A percentile compares a stretch with the other conserved stretches of the same genome.
phyloP scores from a whole-genome alignment of 805 yeast species.

The Cyberlindnera maclurae region DNA sequence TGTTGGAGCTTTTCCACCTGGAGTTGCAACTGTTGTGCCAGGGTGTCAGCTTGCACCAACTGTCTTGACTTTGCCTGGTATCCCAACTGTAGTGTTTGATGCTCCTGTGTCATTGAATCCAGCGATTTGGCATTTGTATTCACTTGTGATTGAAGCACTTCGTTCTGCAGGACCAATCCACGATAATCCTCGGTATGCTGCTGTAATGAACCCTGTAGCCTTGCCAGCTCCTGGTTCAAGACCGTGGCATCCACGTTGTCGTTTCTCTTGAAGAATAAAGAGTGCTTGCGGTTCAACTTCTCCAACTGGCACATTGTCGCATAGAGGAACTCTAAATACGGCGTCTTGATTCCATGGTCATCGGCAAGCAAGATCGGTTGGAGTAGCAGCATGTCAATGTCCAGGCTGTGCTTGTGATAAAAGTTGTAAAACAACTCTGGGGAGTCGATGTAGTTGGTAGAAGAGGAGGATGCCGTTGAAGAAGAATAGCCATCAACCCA shows the following conservation, averaged over 20 bases:
- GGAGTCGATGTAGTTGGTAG: slow-evolving; percentile 32
- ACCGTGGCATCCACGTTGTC: slow-evolving; percentile 7
- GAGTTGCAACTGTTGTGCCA: slow-evolving; percentile 5
- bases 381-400: slow-evolving; percentile 68
- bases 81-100: slow-evolving; percentile 8
- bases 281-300: slow-evolving; percentile 21
- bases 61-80: slow-evolving; percentile 6
- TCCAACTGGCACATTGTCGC: slow-evolving; percentile 65
- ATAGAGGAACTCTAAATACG: slow-evolving; percentile 82
- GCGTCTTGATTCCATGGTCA: slow-evolving; percentile 78
- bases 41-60: slow-evolving; percentile 5
- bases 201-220: slow-evolving; percentile 2
- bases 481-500: slow-evolving; percentile 29
- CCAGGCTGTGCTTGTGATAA: slow-evolving; percentile 46
- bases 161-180: slow-evolving; percentile 5
- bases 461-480: too few relatives aligned
- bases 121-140: neutral
- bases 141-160: slow-evolving; percentile 6
- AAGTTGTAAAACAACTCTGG: slow-evolving; percentile 65
- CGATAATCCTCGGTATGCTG: slow-evolving; percentile 9
- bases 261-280: slow-evolving; percentile 21
- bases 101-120: slow-evolving; percentile 4
- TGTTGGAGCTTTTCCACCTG: neutral
- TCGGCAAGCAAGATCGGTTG: slow-evolving; percentile 90
- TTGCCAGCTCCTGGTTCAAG: slow-evolving; percentile 5